These are phyloP conservation scores for Oryza longistaminata DNA, from an alignment of 176 grass and related monocot genomes.

Conservation along the genomic window DNA sequence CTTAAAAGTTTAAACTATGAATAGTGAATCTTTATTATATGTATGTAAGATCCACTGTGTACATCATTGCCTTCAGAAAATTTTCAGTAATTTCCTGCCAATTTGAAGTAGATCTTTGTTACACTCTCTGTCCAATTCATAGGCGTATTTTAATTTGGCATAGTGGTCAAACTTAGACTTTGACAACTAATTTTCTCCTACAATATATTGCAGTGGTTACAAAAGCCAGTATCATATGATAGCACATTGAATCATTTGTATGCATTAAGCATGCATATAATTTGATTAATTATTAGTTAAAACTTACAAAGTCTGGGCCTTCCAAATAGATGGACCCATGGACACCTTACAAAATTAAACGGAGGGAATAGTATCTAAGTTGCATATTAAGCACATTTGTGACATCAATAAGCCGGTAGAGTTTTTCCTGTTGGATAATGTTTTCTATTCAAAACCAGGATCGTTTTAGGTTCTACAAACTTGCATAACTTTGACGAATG, in stretches of 20 bases:
- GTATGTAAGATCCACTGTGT: neutral
- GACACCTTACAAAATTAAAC: neutral
- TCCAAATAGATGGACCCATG: neutral
- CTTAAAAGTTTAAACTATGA: conserved; percentile 29
- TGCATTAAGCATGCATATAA: neutral
- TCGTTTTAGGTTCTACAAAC: neutral
- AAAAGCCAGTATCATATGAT: neutral
- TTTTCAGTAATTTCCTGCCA: neutral
- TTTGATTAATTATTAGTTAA: neutral
- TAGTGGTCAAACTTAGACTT: neutral
- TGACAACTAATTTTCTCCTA: neutral
- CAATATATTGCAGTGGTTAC: neutral
- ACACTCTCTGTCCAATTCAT: neutral
- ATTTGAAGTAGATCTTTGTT: conserved; percentile 5
- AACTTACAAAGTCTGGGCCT: neutral
- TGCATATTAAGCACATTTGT: neutral
- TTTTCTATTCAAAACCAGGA: neutral
- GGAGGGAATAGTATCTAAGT: neutral
- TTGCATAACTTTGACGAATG: neutral
- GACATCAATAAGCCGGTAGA: neutral
- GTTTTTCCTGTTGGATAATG: neutral
- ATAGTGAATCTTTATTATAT: neutral
- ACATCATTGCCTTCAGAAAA: conserved; percentile 13
- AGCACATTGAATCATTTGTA: neutral
- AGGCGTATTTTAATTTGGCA: neutral